phyloP scores from a whole-genome alignment of 1,284 basidiomycete species.

The Puccinia hordei region DNA sequence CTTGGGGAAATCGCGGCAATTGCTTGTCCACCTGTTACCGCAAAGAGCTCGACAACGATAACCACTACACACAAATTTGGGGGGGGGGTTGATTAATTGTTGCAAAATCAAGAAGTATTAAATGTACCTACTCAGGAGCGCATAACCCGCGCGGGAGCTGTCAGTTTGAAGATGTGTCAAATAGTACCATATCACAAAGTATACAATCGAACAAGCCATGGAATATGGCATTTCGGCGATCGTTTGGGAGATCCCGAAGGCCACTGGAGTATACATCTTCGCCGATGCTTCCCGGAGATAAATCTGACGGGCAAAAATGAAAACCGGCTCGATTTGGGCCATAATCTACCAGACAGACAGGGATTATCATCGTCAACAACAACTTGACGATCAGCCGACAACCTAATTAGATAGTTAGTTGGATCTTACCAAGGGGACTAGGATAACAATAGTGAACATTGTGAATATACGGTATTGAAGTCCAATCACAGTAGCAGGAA shows the following conservation, averaged over 20 bases:
- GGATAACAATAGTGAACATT: slow-evolving; percentile 61
- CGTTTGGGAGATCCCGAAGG: slow-evolving; percentile 80
- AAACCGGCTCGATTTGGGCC: slow-evolving; percentile 79
- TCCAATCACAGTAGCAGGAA: slow-evolving; percentile 69
- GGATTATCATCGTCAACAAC: slow-evolving; percentile 64
- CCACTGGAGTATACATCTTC: slow-evolving; percentile 71
- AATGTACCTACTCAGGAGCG: slow-evolving; percentile 63
- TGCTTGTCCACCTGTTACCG: slow-evolving; percentile 72
- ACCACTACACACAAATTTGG: no score
- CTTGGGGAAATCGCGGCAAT: slow-evolving; percentile 76
- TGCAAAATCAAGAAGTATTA: no score
- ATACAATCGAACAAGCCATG: slow-evolving; percentile 73
- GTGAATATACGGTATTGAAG: slow-evolving; percentile 82
- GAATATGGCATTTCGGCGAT: no score
- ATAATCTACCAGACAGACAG: slow-evolving; percentile 63
- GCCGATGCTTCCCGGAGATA: slow-evolving; percentile 67
- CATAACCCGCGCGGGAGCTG: slow-evolving; percentile 68
- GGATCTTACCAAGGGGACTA: slow-evolving; percentile 54
- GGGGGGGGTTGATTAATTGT: no score
- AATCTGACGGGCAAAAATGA: no score
- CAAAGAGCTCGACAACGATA: slow-evolving; percentile 73
- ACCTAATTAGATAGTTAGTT: not conserved
- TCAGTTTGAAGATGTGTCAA: slow-evolving; percentile 67
- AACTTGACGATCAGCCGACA: slow-evolving; percentile 11
- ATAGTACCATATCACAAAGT: slow-evolving; percentile 67